Percentiles rank a stretch among this genome's conserved stretches.
phyloP scores from a whole-genome alignment of 2,329 filamentous ascomycete species.

The Aspergillus neotritici region DNA sequence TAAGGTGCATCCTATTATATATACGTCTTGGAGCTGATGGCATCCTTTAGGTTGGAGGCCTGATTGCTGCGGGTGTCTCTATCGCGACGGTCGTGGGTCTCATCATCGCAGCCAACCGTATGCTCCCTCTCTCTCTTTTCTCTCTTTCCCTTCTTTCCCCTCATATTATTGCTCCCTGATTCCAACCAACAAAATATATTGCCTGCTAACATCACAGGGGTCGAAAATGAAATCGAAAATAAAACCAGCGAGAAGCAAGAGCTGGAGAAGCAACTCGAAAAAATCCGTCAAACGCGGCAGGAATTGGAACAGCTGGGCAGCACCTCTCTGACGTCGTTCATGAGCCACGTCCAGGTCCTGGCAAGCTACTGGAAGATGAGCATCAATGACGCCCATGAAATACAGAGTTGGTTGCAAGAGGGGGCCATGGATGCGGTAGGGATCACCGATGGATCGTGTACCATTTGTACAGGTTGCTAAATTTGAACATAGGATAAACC shows the following conservation, averaged over 20 bases:
- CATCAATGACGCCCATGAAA: not conserved
- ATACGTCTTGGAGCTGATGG: not conserved
- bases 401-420: conserved; percentile 1
- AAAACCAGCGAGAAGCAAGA: not conserved
- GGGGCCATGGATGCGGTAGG: not conserved
- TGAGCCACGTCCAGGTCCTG: not conserved
- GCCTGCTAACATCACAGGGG: too few relatives aligned
- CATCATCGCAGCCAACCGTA: not conserved
- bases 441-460: too few relatives aligned
- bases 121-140: too few relatives aligned
- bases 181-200: too few relatives aligned
- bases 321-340: not conserved
- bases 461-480: too few relatives aligned
- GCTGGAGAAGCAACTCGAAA: not conserved
- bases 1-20: too few relatives aligned
- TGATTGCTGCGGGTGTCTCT: not conserved
- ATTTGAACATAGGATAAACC: not conserved
- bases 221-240: not conserved
- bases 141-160: too few relatives aligned
- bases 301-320: not conserved
- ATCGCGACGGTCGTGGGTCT: not conserved
- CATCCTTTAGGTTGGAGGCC: not conserved
- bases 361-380: not conserved
- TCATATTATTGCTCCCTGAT: too few relatives aligned
- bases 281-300: not conserved